A percentile compares a stretch with the other conserved stretches of the same genome.
These are phyloP conservation scores for Suhomyces canberraensis DNA, from an alignment of 805 yeast species.

Conservation along the genomic window DNA sequence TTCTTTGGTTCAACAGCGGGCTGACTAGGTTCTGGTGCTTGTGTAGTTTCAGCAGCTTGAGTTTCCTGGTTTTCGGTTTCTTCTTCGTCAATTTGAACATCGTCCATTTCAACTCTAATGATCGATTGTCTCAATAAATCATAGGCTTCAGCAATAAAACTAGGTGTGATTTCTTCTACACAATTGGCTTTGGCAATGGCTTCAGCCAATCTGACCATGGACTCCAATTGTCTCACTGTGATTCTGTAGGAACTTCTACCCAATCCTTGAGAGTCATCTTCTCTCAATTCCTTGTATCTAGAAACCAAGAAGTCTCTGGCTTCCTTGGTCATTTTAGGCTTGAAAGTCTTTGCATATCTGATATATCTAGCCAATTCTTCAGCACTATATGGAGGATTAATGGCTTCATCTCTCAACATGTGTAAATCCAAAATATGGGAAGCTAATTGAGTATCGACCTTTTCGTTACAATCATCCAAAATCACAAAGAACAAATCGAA, in stretches of 20 bases:
- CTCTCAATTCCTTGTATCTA: conserved; percentile 80
- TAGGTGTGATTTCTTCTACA: conserved; percentile 78
- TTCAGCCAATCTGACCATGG: conserved; percentile 88
- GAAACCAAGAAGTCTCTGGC: conserved; percentile 76
- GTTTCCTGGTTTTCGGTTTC: conserved; percentile 18
- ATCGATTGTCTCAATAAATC: conserved; percentile 86
- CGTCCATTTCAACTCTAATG: conserved; percentile 91
- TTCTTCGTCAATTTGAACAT: conserved; percentile 71
- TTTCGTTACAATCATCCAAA: conserved; percentile 90
- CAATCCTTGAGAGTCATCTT: conserved; percentile 86
- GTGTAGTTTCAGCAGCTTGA: conserved; percentile 7
- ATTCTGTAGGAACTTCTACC: conserved; percentile 86
- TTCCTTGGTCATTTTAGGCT: conserved; percentile 79
- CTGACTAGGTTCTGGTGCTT: neutral
- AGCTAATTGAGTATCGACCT: conserved; percentile 85
- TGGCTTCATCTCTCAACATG: conserved; percentile 86
- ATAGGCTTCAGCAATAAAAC: conserved; percentile 90
- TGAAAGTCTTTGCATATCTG: conserved; percentile 87
- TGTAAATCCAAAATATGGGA: conserved; percentile 90
- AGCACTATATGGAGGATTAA: conserved; percentile 82
- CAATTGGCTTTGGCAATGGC: conserved; percentile 98
- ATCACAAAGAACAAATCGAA: conserved; percentile 94
- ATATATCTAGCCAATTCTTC: conserved; percentile 87
- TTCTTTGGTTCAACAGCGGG: conserved; percentile 21
- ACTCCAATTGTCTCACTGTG: conserved; percentile 94